Conservation (phyloP, 495 filamentous ascomycete species). For the Diplogelasinospora grovesii region DNA sequence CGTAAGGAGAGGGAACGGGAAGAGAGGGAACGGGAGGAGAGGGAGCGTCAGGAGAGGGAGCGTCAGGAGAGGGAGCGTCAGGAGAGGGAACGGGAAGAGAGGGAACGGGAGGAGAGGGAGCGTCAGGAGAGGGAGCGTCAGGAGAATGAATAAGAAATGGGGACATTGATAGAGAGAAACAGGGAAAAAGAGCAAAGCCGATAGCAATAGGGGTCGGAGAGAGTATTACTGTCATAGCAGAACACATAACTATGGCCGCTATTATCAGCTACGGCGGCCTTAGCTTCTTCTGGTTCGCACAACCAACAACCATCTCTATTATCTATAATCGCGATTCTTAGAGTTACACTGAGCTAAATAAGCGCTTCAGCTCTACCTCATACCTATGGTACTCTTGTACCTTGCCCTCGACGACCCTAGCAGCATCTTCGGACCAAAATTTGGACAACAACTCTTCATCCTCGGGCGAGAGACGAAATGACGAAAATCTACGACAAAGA, state of each 20-base stretch:
- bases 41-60: not conserved
- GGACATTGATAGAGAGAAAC: constrained; percentile 12
- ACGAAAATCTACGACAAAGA: constrained; percentile 17
- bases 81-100: not conserved
- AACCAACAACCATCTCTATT: too few relatives aligned
- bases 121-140: not conserved
- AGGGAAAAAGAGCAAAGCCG: constrained; percentile 10
- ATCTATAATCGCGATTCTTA: too few relatives aligned
- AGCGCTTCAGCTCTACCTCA: too few relatives aligned
- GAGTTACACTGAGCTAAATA: too few relatives aligned
- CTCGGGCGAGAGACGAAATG: constrained; percentile 6
- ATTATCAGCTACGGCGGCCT: too few relatives aligned
- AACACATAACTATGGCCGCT: too few relatives aligned
- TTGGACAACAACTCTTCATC: constrained; percentile 11
- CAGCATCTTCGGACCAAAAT: constrained; percentile 12
- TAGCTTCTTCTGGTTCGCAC: too few relatives aligned
- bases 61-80: constrained; percentile 2
- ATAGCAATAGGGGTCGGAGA: constrained; percentile 7
- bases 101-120: not conserved
- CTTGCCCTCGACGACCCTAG: constrained; percentile 3
- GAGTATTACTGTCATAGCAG: constrained; percentile 3
- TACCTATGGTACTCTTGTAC: too few relatives aligned
- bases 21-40: not conserved
- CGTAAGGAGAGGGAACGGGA: not conserved
- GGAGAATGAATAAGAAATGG: too few relatives aligned